A percentile compares a stretch with the other conserved stretches of the same genome.
Evolutionary conservation across 2,329 filamentous ascomycete species (phyloP).

Genomic region (Huntiella savannae): DNA sequence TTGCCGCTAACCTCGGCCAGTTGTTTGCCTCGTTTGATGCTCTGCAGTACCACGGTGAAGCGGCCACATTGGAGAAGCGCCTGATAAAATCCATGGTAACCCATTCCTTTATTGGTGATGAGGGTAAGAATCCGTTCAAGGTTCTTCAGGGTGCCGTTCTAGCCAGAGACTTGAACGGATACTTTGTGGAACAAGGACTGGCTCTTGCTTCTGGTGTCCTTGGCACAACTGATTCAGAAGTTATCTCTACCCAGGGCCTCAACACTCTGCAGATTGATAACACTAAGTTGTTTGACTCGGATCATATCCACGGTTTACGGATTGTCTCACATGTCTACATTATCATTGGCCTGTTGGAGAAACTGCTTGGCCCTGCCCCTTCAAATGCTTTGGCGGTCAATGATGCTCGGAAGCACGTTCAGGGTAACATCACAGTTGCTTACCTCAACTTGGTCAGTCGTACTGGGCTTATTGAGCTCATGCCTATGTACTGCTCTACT

Average conservation of each 20-base stretch:
- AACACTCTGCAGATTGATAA: constrained; percentile 21
- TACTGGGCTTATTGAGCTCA: constrained; percentile 53
- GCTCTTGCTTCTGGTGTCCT: constrained; percentile 20
- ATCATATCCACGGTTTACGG: constrained; percentile 45
- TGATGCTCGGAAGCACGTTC: constrained; percentile 22
- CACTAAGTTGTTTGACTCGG: constrained; percentile 31
- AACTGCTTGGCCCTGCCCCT: constrained; percentile 21
- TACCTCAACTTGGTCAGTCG: constrained; percentile 68
- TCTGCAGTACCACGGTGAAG: constrained; percentile 40
- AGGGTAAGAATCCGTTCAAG: constrained; percentile 49
- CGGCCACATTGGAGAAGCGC: constrained; percentile 30
- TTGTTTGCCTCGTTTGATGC: constrained; percentile 47
- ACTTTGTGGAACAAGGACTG: constrained; percentile 40
- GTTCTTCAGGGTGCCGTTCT: constrained; percentile 60
- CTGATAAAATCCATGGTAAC: constrained; percentile 43
- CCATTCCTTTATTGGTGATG: constrained; percentile 33
- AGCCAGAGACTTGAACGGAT: constrained; percentile 37
- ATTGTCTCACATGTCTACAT: constrained; percentile 48
- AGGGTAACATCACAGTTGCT: constrained; percentile 59
- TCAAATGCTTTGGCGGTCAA: neutral
- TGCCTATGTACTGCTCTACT: constrained; percentile 76
- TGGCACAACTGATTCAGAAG: constrained; percentile 19
- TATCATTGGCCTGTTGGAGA: constrained; percentile 48
- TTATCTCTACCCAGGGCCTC: constrained; percentile 14
- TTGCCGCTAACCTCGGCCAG: constrained; percentile 33